Evolutionary conservation across 805 yeast species (phyloP).

Genomic region (Kuraishia hungarica): DNA sequence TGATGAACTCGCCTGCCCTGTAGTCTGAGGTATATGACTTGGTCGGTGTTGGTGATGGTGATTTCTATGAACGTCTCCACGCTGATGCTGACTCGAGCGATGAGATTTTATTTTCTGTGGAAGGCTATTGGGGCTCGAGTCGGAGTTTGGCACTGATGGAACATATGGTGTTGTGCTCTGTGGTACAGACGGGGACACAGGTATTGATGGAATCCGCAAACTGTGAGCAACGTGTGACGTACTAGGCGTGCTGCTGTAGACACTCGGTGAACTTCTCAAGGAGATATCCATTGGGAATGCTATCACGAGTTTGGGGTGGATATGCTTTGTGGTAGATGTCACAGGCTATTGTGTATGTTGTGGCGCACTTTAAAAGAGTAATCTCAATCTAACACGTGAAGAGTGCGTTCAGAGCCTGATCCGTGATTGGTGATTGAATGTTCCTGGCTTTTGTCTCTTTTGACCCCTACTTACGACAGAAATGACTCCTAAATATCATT

Average conservation of each 20-base stretch:
- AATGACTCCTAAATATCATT: neutral
- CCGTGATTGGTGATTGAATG: neutral
- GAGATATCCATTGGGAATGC: neutral
- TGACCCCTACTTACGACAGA: neutral
- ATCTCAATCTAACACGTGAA: neutral
- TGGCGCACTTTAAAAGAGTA: no score
- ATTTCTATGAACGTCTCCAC: neutral
- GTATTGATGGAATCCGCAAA: neutral
- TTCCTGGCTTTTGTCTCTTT: neutral
- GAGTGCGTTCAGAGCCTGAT: neutral
- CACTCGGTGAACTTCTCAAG: neutral
- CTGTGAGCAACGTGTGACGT: neutral
- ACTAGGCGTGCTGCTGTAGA: neutral
- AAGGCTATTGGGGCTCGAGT: neutral
- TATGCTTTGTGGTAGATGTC: no score
- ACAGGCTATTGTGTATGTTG: no score
- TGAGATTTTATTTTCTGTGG: neutral
- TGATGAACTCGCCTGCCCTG: neutral
- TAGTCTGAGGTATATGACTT: neutral
- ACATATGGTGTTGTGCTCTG: neutral
- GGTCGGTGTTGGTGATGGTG: neutral
- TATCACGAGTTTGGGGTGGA: no score
- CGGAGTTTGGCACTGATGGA: neutral
- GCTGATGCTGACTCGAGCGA: neutral
- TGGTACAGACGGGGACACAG: neutral